Evolutionary conservation across 2,329 filamentous ascomycete genomes (phyloP), one percentile per base, ranked within the genome.

Genomic region (Pleurostoma richardsiae): DNA sequence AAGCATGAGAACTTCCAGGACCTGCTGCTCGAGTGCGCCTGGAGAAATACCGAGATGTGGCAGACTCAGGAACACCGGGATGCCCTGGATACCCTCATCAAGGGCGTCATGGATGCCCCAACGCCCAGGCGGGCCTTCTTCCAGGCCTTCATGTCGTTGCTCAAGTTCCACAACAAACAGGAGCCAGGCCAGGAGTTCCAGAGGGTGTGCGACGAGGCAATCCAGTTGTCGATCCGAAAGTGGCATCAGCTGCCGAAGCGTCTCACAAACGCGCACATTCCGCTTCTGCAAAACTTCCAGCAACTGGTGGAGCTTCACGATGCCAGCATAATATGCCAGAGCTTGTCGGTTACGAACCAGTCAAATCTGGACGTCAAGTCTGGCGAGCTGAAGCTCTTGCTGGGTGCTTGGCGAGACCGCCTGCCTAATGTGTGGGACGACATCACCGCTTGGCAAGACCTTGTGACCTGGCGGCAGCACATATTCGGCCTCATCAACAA

Each of bases 1-100:
- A 99, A 99, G 68, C 94, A 99, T 59, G 95, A 99, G 63, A 99
- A 99, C 61, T 87, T 96, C 68, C 95, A 96, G 61, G 94, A 99
- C 62, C 80, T 99, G 43, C 83, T 96, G 33, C 74, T 99, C 10
- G 94, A 99, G 67, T 90, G 94, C 50, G 91, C 90, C 11, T 99
- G 94, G 94, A 85, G 94, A 52, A 90, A 91, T 57, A 88, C 91
- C 47, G 95, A 99, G 52, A 92, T 91, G 67, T 99, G 95, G 94
- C 86, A 88, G 59, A 89, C 84, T 39, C 77, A 85, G 41, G 87
- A 90, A 51, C 88, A 91, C 56, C 85, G 91, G 30, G 92, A 97
- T 54, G 88, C 92, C 57, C 76, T 99, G 36, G 92, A 97, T 59
- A 86, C 83, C 46, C 85, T 96, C 47, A 95, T 99, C 67, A 97